phyloP scores from a whole-genome alignment of 257 asterid genomes.

The Cinchona pubescens region DNA sequence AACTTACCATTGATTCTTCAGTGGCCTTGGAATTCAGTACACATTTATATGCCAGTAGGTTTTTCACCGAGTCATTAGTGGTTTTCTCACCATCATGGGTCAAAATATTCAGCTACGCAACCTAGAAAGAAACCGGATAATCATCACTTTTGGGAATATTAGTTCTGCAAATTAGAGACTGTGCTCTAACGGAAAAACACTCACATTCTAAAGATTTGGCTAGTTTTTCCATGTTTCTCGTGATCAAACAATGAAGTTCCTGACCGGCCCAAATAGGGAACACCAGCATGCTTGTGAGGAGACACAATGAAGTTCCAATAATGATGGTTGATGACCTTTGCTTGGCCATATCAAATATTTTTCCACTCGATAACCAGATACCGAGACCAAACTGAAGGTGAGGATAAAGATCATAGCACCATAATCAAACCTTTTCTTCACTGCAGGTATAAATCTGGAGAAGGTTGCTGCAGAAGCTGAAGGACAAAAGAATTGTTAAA shows the following conservation, averaged over 20 bases:
- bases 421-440: constrained; percentile 39
- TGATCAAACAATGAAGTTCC: constrained; percentile 33
- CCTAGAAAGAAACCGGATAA: constrained; percentile 16
- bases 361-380: constrained; percentile 38
- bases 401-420: constrained; percentile 41
- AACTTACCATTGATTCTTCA: constrained; percentile 39
- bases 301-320: constrained; percentile 36
- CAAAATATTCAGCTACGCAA: constrained; percentile 31
- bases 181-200: neutral
- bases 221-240: constrained; percentile 30
- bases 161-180: neutral
- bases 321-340: constrained; percentile 34
- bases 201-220: constrained; percentile 37
- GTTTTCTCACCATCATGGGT: constrained; percentile 11
- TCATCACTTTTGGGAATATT: neutral
- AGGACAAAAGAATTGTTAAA: neutral
- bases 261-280: constrained; percentile 46
- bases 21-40: constrained; percentile 35
- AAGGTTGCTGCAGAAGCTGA: constrained; percentile 38
- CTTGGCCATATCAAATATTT: constrained; percentile 29
- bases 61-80: neutral
- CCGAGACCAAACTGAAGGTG: constrained; percentile 34
- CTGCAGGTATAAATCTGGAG: constrained; percentile 41
- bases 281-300: constrained; percentile 31
- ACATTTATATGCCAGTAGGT: constrained; percentile 24